A percentile compares a stretch with the other conserved stretches of the same genome.
These are phyloP conservation scores for Candida fluviatilis DNA, from an alignment of 805 yeast genomes.

Conservation along the genomic window DNA sequence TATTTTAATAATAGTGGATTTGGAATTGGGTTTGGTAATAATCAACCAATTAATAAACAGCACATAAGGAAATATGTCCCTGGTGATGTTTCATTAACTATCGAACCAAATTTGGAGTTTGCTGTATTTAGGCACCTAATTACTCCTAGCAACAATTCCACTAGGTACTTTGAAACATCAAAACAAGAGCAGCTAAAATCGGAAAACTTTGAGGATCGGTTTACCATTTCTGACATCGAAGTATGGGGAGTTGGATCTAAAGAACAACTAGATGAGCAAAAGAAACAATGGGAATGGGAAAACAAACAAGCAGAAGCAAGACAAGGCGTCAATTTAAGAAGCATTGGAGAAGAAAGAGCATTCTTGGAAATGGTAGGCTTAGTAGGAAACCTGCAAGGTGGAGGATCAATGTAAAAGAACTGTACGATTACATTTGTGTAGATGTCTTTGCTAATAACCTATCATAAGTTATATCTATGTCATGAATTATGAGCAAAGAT, in stretches of 20 bases:
- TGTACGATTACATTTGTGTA: no score
- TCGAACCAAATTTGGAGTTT: conserved; percentile 76
- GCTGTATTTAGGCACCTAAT: conserved; percentile 74
- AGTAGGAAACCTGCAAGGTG: conserved; percentile 43
- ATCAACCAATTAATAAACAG: conserved; percentile 55
- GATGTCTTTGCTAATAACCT: no score
- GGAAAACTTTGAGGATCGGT: conserved; percentile 59
- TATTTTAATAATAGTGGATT: conserved; percentile 73
- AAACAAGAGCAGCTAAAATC: conserved; percentile 10
- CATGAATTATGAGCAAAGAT: no score
- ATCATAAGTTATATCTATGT: no score
- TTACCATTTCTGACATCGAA: conserved; percentile 71
- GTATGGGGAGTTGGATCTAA: conserved; percentile 91
- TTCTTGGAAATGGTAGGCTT: conserved; percentile 78
- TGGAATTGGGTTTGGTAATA: conserved; percentile 79
- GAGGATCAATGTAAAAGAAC: conserved; percentile 53
- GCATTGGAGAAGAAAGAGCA: conserved; percentile 78
- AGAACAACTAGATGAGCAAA: conserved; percentile 73
- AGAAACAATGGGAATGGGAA: conserved; percentile 87
- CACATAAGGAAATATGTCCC: conserved; percentile 48
- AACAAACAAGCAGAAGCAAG: conserved; percentile 78
- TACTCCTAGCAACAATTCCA: conserved; percentile 12
- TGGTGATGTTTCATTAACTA: conserved; percentile 75
- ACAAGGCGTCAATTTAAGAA: conserved; percentile 60
- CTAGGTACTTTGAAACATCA: conserved; percentile 24